Evolutionary conservation across 2,329 filamentous ascomycete genomes (phyloP), one percentile per base, ranked within the genome.

Genomic region (Ophiostoma ulmi): DNA sequence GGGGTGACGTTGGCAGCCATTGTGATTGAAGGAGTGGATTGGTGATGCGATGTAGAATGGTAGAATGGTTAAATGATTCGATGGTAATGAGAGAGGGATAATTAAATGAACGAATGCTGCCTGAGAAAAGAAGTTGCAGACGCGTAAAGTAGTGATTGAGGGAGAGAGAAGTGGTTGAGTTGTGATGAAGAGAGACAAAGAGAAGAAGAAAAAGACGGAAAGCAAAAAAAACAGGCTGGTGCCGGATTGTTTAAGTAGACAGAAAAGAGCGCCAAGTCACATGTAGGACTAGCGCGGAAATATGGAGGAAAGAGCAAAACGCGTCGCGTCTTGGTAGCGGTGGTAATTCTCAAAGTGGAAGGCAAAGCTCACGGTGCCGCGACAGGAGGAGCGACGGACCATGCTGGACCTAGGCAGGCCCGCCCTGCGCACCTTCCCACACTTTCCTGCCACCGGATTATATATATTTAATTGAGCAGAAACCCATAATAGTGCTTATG

Each of bases 1-100:
- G 76, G 76, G 68, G 77, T 77, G 74, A 77, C 72, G 71, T 72
- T 86, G 74, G 90, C 83, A 80, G 92, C 87, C 92, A 96, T 95
- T 87, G 83, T 79, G 76, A 48, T 64, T 48, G 44, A 14, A 26
- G 35, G n/a, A 26, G 44, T 26, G 52, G 38, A 48, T 14, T 44
- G 61, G 39, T 48, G 61, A 55, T 55, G 69, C 11, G 26, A 52
- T 63, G 17, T n/a, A 10, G 41, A 31, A 31, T 4, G 31, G 31
- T 31, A 31, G 31, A 31, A 31, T 26, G 41, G 13, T 20, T 26
- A 8, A 55, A 61, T 36, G 31, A 58, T 44, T 10, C 44, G 66
- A 67, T 17, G 10, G 10, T 5, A 68, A 38, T n/a, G 31, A 44
- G 11, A 63, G 39, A 26, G 20, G n/a, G 67, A 52, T 14, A 20